These are phyloP conservation scores for Lepidium sativum DNA, from an alignment of 345 rosid species.

Conservation along the genomic window DNA sequence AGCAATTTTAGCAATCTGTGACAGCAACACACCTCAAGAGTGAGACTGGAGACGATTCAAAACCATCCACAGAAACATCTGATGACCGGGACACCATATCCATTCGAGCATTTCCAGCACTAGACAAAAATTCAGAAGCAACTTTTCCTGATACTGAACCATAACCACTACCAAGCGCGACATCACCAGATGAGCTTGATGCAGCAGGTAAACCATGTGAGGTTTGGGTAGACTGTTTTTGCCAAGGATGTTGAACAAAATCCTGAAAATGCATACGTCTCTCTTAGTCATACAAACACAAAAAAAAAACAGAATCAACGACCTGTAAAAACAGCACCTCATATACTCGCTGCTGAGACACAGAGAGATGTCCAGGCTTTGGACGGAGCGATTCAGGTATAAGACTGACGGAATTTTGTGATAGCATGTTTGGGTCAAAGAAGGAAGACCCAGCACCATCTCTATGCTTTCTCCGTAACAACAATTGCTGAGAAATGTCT, in stretches of 20 bases:
- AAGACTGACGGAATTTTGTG: slow-evolving; percentile 65
- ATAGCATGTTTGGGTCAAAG: slow-evolving; percentile 63
- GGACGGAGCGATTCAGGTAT: slow-evolving; percentile 92
- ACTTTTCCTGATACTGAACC: slow-evolving; percentile 49
- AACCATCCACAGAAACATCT: slow-evolving; percentile 53
- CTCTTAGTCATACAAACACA: slow-evolving; percentile 1
- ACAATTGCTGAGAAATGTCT: slow-evolving; percentile 75
- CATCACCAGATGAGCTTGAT: slow-evolving; percentile 46
- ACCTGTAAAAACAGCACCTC: slow-evolving; percentile 44
- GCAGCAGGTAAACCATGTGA: slow-evolving; percentile 49
- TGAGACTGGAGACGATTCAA: slow-evolving; percentile 48
- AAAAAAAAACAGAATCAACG: slow-evolving; percentile 1
- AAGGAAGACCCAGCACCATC: slow-evolving; percentile 60
- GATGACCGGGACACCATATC: slow-evolving; percentile 48
- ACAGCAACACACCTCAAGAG: slow-evolving; percentile 42
- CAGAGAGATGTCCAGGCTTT: slow-evolving; percentile 81
- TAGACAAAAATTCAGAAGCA: slow-evolving; percentile 41
- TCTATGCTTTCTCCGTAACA: slow-evolving; percentile 78
- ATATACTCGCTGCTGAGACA: slow-evolving; percentile 90
- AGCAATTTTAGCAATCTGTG: neutral
- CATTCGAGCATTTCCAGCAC: slow-evolving; percentile 38
- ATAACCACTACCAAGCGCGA: slow-evolving; percentile 38
- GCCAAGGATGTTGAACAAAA: slow-evolving; percentile 95
- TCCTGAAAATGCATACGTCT: slow-evolving; percentile 42
- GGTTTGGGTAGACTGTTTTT: slow-evolving; percentile 69